Evolutionary conservation across 306 rosid species (phyloP), one percentile per base, ranked within the genome.

Genomic region (Dryas alaskensis): DNA sequence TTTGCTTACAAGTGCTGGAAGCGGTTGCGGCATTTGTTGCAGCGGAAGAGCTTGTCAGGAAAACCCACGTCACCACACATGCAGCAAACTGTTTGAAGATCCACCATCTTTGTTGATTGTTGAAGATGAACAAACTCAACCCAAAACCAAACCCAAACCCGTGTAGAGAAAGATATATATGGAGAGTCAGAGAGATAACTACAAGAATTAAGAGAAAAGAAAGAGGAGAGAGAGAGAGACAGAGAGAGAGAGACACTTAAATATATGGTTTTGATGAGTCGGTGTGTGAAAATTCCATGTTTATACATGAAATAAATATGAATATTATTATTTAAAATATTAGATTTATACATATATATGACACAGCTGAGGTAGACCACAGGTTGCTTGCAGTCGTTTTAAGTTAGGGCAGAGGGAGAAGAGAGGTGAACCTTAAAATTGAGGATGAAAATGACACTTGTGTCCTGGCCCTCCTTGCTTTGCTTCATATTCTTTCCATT

Each of bases 21-120:
- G 11, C 98, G 98, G 79, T 86, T 79, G 69, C 63, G 86, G 83
- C 98, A 93, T 69, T 85, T 85, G 91, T 82, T 84, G 86, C 98
- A 93, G 82, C 96, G 98, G 84, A 93, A 93, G 65, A 93, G 92
- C 77, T 93, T 93, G 84, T 93, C 93, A 2, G 89, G 82, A 81
- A 93, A 93, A 67, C 98, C 98, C 76, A 93, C 84, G 65, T 93
- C 98, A 42, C 98, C 98, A 44, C 98, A 93, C 96, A 93, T 85
- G 97, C 96, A 91, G 78, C 98, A 93, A 8, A 93, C 96, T 1
- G 87, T 87, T 76, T 84, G 84, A 60, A 49, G 83, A 88, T 93
- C 98, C 83, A 86, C 96, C 98, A 93, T 92, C 47, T 31, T 47
- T 13, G 51, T 9, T 8, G 2, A 39, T 43, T 59, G 17, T 59